A percentile compares a stretch with the other conserved stretches of the same genome.
These are phyloP conservation scores for Albatrellus ellisii DNA, from an alignment of 768 basidiomycete genomes.

Conservation along the genomic window DNA sequence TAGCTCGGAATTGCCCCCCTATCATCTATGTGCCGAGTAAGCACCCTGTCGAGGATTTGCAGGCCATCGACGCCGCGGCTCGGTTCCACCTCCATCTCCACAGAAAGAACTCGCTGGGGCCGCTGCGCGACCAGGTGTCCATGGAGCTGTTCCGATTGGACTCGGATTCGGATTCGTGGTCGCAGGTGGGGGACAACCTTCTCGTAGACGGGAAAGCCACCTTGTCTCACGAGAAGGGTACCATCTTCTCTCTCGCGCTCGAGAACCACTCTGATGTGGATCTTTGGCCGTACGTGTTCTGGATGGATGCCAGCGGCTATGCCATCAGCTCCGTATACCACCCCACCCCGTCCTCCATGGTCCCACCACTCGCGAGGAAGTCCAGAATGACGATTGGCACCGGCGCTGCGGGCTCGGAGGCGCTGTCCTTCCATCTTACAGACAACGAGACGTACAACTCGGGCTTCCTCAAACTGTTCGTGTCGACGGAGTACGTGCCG, in stretches of 20 bases:
- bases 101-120: constrained; percentile 33
- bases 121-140: constrained; percentile 32
- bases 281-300: constrained; percentile 51
- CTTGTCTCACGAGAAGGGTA: constrained; percentile 26
- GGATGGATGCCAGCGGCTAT: constrained; percentile 45
- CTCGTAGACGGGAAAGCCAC: constrained; percentile 34
- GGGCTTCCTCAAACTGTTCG: constrained; percentile 45
- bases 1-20: constrained; percentile 23
- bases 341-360: constrained; percentile 24
- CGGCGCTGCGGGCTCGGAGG: constrained; percentile 30
- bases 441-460: constrained; percentile 26
- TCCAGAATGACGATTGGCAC: constrained; percentile 29
- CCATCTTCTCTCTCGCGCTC: constrained; percentile 35
- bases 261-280: constrained; percentile 36
- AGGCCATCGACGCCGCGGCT: constrained; percentile 37
- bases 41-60: constrained; percentile 24
- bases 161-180: constrained; percentile 27
- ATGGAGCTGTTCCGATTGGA: constrained; percentile 43
- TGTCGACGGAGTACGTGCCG: constrained; percentile 36
- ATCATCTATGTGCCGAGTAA: constrained; percentile 26
- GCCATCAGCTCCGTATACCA: constrained; percentile 43
- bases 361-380: constrained; percentile 32
- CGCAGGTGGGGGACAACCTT: constrained; percentile 30
- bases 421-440: constrained; percentile 30
- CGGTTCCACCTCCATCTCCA: constrained; percentile 47